Evolutionary conservation across 2,329 filamentous ascomycete genomes (phyloP), one percentile per base, ranked within the genome.

Genomic region (Mycosphaerella sp.): DNA sequence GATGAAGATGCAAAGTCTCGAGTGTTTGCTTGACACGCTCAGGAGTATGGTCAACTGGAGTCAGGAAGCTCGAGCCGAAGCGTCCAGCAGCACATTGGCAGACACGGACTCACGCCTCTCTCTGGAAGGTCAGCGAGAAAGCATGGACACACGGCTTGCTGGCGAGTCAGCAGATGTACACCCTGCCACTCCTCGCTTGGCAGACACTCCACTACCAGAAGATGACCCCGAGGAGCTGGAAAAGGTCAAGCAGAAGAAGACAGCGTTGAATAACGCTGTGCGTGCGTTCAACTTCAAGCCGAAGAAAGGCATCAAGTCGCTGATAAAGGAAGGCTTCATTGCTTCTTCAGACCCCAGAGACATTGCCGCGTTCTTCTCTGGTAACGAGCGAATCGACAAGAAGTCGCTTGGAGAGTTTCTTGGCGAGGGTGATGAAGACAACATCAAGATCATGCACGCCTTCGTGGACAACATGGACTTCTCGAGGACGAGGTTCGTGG

Each of bases 391-490:
- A 31, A 76, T 98, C 2, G 89, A 96, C 73, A 98, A 98, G 73
- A 83, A 87, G 4, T 86, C 91, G 67, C 85, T 98, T 44, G 93
- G 93, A 64, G 93, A 98, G 70, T 98, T 87, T 63, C 80, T 98
- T 6, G 93, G 93, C 41, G 93, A 98, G 71, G 93, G 90, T 34
- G 92, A 98, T 9, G 79, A 89, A 1, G 85, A 91, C 66, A 95
- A 97, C 66, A 91, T 98, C 64, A 89, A 92, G 58, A 95, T 89
- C 62, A 98, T 98, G 93, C 93, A 98, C 70, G 89, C 90, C 4
- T 98, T 98, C 70, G 92, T 98, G 10, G 92, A 98, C 64, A 75
- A 79, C 17, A 96, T 98, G 90, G 88, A 97, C 45, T 98, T 98
- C 63, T 80, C 82, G 8, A 91, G 91, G 70, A 89, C 85, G 52